Conservation (phyloP, 768 basidiomycete genomes). For the Boletellus ananiceps region DNA sequence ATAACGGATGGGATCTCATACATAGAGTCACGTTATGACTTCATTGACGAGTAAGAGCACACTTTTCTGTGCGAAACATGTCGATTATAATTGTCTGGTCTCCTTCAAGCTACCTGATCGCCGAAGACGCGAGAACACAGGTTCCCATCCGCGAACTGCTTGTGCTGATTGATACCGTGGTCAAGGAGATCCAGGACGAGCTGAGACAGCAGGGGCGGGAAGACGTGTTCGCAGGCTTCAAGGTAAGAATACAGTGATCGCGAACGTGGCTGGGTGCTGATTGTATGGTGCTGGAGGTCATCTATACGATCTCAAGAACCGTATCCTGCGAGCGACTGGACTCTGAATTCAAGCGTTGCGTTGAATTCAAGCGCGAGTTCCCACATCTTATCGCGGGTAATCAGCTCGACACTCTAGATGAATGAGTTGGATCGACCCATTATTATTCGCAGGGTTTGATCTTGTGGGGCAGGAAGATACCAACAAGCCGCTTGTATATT, state of each 20-base stretch:
- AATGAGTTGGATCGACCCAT: not conserved
- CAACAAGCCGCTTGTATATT: constrained; percentile 36
- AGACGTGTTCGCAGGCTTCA: constrained; percentile 41
- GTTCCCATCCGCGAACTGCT: constrained; percentile 38
- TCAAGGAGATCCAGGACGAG: constrained; percentile 34
- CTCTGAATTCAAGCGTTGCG: constrained; percentile 40
- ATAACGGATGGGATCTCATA: constrained; percentile 46
- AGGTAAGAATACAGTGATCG: constrained; percentile 21
- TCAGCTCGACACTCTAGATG: not conserved
- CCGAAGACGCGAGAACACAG: constrained; percentile 34
- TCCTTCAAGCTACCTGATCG: constrained; percentile 36
- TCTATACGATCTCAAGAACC: constrained; percentile 38
- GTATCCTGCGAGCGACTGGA: constrained; percentile 37
- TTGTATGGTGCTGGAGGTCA: constrained; percentile 30
- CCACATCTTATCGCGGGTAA: constrained; percentile 43
- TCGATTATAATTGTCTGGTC: not conserved
- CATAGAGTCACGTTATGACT: constrained; percentile 40
- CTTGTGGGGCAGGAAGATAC: constrained; percentile 46
- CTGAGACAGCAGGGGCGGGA: constrained; percentile 33
- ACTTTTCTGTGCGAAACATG: not conserved
- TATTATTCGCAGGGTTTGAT: constrained; percentile 38
- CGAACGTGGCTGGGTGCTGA: not conserved
- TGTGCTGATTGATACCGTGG: constrained; percentile 30
- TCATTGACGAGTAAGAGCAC: constrained; percentile 31
- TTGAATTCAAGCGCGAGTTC: constrained; percentile 41